Conservation (phyloP, 768 basidiomycete species). For the Tricholoma terreum region DNA sequence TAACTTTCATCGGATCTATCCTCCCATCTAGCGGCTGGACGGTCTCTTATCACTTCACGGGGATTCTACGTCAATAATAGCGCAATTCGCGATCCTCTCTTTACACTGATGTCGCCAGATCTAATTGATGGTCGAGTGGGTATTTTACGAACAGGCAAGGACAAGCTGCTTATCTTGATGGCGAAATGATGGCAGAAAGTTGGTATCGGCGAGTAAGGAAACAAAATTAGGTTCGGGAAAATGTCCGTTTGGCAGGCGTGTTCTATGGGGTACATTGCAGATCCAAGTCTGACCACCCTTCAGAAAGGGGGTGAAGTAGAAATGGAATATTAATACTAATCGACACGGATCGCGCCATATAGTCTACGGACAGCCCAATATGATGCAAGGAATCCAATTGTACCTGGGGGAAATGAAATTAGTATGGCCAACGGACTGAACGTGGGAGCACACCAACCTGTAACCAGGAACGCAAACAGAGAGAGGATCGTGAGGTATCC, state of each 20-base stretch:
- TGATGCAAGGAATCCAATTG: constrained; percentile 87
- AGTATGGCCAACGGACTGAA: background rate
- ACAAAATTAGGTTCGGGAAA: background rate
- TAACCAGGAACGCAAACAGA: constrained; percentile 83
- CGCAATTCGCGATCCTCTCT: constrained; percentile 48
- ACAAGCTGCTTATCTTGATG: constrained; percentile 59
- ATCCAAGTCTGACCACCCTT: background rate
- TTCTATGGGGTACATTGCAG: background rate
- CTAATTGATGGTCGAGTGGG: constrained; percentile 62
- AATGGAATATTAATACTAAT: constrained; percentile 31
- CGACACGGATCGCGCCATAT: constrained; percentile 80
- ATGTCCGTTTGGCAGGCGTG: background rate
- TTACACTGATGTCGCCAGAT: constrained; percentile 38
- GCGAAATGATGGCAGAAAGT: background rate
- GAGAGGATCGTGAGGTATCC: constrained; percentile 86
- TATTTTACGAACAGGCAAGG: constrained; percentile 73
- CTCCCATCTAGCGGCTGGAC: constrained; percentile 55
- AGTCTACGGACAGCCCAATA: constrained; percentile 88
- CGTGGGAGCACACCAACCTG: constrained; percentile 48
- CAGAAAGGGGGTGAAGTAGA: background rate
- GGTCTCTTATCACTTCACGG: constrained; percentile 55
- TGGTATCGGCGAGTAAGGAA: background rate
- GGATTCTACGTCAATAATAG: constrained; percentile 74
- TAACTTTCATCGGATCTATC: background rate
- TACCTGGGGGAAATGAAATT: constrained; percentile 44